Evolutionary conservation across 1,284 basidiomycete species (phyloP).

Genomic region (Takashimella tepidaria): DNA sequence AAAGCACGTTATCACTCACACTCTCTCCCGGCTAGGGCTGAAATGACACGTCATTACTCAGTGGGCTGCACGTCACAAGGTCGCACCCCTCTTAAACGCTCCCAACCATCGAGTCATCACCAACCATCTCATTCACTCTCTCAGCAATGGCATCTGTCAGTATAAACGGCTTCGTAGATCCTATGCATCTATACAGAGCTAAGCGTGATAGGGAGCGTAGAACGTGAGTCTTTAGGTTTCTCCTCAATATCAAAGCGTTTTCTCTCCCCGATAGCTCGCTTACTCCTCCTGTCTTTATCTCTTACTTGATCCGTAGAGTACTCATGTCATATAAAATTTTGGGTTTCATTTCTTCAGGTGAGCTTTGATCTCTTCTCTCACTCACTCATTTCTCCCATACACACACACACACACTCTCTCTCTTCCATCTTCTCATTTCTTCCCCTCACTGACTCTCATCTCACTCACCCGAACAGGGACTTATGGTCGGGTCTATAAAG

Average conservation of each 20-base stretch:
- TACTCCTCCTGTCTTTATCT: not conserved
- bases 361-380: conserved; percentile 1
- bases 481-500: conserved; percentile 97
- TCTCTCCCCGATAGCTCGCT: not conserved
- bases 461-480: conserved; percentile 57
- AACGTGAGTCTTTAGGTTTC: conserved; percentile 27
- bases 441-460: conserved; percentile 2
- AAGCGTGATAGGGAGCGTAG: conserved; percentile 65
- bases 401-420: conserved; percentile 6
- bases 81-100: no score
- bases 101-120: not conserved
- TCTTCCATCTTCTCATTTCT: not conserved
- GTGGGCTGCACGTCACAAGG: not conserved
- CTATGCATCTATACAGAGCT: conserved; percentile 75
- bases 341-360: conserved; percentile 86
- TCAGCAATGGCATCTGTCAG: not conserved
- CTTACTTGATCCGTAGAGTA: conserved; percentile 55
- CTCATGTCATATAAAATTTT: conserved; percentile 81
- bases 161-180: conserved; percentile 27
- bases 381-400: conserved; percentile 2
- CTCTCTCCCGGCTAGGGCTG: no score
- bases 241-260: not conserved
- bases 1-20: no score
- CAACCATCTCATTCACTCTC: no score
- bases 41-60: not conserved